Evolutionary conservation across 108 stramenopile species (phyloP).

Genomic region (Bacterosira constricta): DNA sequence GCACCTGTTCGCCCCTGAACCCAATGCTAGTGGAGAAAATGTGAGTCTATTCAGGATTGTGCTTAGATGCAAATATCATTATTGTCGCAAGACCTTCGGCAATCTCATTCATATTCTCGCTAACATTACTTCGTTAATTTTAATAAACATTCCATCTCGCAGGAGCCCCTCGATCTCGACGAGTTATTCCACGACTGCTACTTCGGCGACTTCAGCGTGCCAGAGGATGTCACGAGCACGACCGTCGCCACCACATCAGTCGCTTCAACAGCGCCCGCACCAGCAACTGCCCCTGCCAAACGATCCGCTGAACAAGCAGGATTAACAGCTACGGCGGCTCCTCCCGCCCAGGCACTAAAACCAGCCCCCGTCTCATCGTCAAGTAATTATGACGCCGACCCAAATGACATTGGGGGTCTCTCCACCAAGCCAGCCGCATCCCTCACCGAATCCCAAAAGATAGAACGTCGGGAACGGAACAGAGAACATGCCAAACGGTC

Average conservation of each 20-base stretch:
- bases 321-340: not conserved
- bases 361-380: not conserved
- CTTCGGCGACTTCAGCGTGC: slow-evolving; percentile 70
- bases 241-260: slow-evolving; percentile 12
- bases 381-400: slow-evolving; percentile 1
- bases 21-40: slow-evolving; percentile 32
- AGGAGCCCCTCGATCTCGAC: slow-evolving; percentile 73
- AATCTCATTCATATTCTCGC: not conserved
- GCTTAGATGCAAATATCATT: no score
- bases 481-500: slow-evolving; percentile 96
- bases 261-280: slow-evolving; percentile 8
- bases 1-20: slow-evolving; percentile 47
- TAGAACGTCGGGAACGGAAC: slow-evolving; percentile 87
- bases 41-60: slow-evolving; percentile 39
- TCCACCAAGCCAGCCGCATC: slow-evolving; percentile 45
- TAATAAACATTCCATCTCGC: not conserved
- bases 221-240: slow-evolving; percentile 42
- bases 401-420: slow-evolving; percentile 13
- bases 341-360: not conserved
- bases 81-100: not conserved
- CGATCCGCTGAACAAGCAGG: slow-evolving; percentile 55
- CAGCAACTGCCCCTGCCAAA: slow-evolving; percentile 25
- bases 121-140: not conserved
- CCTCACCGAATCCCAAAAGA: slow-evolving; percentile 83
- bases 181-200: slow-evolving; percentile 89